phyloP scores from a whole-genome alignment of 108 stramenopile species.

The Parmales sp. region DNA sequence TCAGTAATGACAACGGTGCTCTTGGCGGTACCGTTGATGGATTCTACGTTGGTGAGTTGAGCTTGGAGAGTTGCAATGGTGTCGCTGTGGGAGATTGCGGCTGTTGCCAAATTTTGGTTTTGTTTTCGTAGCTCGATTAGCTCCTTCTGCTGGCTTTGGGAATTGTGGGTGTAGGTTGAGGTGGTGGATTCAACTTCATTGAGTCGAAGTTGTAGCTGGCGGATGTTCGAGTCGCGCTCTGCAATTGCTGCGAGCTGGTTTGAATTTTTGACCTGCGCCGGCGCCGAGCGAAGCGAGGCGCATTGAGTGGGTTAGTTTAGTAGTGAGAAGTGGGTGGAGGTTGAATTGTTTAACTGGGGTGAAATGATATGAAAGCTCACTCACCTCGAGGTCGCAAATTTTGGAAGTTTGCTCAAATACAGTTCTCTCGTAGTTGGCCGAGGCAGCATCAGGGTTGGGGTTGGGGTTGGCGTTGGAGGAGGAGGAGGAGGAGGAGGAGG shows the following conservation, averaged over 20 bases:
- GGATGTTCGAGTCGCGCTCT: too few relatives aligned
- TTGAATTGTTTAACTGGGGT: not conserved
- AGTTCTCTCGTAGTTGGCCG: not conserved
- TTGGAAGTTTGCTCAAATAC: slow-evolving; percentile 2
- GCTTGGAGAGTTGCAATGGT: not conserved
- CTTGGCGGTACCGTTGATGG: not conserved
- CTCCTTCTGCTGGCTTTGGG: too few relatives aligned
- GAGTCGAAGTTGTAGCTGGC: not conserved
- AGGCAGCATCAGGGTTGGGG: not conserved
- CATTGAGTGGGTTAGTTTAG: not conserved
- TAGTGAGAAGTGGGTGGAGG: too few relatives aligned
- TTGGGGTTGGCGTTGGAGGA: not conserved
- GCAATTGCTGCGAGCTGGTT: too few relatives aligned
- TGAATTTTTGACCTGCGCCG: not conserved
- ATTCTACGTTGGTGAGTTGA: not conserved
- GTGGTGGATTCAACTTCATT: too few relatives aligned
- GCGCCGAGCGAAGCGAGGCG: not conserved
- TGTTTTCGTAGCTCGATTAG: not conserved
- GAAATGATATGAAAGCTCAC: not conserved
- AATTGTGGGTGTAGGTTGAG: too few relatives aligned
- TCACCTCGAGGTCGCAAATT: slow-evolving; percentile 11
- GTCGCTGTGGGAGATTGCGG: not conserved
- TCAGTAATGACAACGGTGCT: not conserved
- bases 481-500: not conserved
- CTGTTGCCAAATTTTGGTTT: not conserved